These are phyloP conservation scores for Fusarium sp. DNA, from an alignment of 2,329 filamentous ascomycete genomes.

Conservation along the genomic window DNA sequence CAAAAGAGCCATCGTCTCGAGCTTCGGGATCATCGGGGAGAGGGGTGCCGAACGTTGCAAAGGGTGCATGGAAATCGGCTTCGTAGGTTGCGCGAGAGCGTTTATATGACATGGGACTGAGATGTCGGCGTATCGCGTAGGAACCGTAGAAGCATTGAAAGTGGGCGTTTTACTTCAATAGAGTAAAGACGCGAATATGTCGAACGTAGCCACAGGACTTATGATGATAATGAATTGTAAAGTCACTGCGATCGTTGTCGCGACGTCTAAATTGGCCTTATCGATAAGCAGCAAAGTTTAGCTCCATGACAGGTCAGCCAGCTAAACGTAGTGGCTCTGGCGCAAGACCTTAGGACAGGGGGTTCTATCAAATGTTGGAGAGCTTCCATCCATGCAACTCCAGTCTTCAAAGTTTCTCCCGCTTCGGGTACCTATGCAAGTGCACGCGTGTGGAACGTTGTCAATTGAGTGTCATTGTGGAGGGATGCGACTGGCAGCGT, in stretches of 20 bases:
- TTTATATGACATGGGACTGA: slow-evolving; percentile 76
- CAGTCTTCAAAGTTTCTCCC: slow-evolving; percentile 16
- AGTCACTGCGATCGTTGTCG: slow-evolving; percentile 16
- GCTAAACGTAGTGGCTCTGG: slow-evolving; percentile 7
- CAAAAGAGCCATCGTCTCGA: slow-evolving; percentile 90
- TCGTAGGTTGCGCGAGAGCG: slow-evolving; percentile 83
- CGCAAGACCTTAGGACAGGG: slow-evolving; percentile 15
- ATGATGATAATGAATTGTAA: slow-evolving; percentile 12
- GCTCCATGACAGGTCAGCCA: slow-evolving; percentile 8
- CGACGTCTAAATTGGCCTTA: slow-evolving; percentile 35
- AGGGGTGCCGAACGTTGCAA: slow-evolving; percentile 84
- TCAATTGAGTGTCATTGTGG: slow-evolving; percentile 1
- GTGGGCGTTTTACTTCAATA: neutral
- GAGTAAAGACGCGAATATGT: neutral
- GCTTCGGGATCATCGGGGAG: slow-evolving; percentile 82
- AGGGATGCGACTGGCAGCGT: slow-evolving; percentile 1
- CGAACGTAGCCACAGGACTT: neutral
- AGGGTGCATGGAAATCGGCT: slow-evolving; percentile 78
- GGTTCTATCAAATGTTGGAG: slow-evolving; percentile 14
- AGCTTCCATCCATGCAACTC: slow-evolving; percentile 17
- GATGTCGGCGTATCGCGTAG: slow-evolving; percentile 12
- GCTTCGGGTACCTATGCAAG: slow-evolving; percentile 15
- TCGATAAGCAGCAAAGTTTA: slow-evolving; percentile 37
- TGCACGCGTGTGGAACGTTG: slow-evolving; percentile 24
- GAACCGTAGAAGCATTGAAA: slow-evolving; percentile 27